These are phyloP conservation scores for Aspergillus sp. DNA, from an alignment of 2,329 filamentous ascomycete genomes.

Conservation along the genomic window DNA sequence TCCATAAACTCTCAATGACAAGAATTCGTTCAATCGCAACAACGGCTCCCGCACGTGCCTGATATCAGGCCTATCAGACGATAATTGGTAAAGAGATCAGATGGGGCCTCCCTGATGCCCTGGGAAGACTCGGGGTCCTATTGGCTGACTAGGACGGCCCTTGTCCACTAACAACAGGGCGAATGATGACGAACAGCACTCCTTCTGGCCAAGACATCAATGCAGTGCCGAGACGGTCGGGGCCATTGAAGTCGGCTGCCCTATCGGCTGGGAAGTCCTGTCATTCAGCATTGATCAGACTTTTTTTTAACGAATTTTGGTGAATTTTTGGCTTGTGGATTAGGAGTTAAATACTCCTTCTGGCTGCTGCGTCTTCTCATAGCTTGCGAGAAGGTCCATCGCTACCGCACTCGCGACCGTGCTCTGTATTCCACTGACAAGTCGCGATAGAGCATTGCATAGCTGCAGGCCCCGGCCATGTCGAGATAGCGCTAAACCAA, in stretches of 20 bases:
- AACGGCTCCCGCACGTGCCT: conserved; percentile 18
- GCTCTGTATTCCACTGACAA: not conserved
- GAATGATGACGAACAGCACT: not conserved
- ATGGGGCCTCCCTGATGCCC: not conserved
- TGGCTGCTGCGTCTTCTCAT: not conserved
- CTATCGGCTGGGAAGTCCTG: conserved; percentile 2
- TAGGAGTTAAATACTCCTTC: not conserved
- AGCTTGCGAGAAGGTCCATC: not conserved
- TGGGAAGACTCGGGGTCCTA: not conserved
- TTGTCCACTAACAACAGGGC: not conserved
- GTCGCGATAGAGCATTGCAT: not conserved
- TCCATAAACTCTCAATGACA: not conserved
- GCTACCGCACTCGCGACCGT: not conserved
- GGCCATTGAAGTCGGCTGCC: not conserved
- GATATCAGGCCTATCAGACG: conserved; percentile 13
- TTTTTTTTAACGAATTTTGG: not conserved
- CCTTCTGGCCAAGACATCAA: not conserved
- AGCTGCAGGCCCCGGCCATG: not conserved
- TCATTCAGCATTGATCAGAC: not conserved
- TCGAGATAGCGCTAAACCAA: conserved; percentile 6
- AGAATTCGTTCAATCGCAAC: conserved; percentile 20
- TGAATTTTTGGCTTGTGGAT: not conserved
- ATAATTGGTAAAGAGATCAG: not conserved
- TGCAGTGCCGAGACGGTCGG: not conserved
- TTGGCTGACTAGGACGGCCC: not conserved